Evolutionary conservation across 108 stramenopile genomes (phyloP), one percentile per base, ranked within the genome.

Genomic region (Nannochloropsis gaditana): DNA sequence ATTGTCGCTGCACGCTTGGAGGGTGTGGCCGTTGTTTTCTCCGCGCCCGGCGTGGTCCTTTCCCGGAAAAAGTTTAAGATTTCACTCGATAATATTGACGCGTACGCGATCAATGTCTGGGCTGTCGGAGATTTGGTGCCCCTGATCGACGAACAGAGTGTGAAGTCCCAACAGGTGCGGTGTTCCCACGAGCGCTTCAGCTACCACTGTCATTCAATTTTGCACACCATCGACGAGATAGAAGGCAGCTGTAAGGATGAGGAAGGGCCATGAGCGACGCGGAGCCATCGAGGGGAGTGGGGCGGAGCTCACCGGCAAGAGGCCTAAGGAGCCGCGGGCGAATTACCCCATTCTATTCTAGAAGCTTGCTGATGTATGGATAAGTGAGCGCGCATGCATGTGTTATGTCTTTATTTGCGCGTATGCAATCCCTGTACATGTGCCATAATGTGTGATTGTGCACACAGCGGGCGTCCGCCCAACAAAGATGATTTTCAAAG

Each of bases 191-290:
- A 73, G 59, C 59, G 59, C n/a, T 73, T 73, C n/a, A 73, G 59
- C 59, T 73, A 73, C n/a, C 59, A 73, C n/a, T 73, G 59, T 73
- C 59, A 73, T 73, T 73, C 59, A 15, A 73, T 73, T 73, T 73
- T 73, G 59, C 59, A 73, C 59, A 73, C 59, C 59, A 73, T 73
- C 4, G 59, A 73, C n/a, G 59, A 73, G 6, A 73, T 73, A 2
- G 59, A 73, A 8, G 59, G 5, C 15, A 73, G 59, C 59, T 73
- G 59, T 73, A n/a, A n/a, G 0, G 31, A 31, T 31, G 31, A 31
- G 31, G 31, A 73, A 73, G 15, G 59, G 59, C n/a, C 19, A 6
- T 73, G 59, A 73, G 59, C 19, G 59, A n/a, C 15, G 59, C 19
- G 59, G n/a, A n/a, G 5, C 19, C 59, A n/a, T 2, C 19, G n/a